Percentiles rank a stretch among this genome's conserved stretches.
phyloP scores from a whole-genome alignment of 345 rosid genomes.

The Microcos paniculata region DNA sequence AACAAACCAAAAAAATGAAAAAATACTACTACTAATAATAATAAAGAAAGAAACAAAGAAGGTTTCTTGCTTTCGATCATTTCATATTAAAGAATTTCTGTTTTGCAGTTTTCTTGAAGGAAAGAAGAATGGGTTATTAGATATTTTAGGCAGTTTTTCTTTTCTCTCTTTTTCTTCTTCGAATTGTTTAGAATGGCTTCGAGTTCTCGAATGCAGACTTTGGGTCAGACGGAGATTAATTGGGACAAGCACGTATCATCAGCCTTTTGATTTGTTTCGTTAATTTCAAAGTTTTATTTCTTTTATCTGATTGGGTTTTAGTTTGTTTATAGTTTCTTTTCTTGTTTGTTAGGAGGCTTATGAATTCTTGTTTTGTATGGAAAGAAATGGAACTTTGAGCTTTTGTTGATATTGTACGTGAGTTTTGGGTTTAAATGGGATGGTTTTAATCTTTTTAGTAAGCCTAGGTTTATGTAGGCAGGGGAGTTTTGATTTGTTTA shows the following conservation, averaged over 20 bases:
- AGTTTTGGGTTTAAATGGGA: not conserved
- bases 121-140: not conserved
- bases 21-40: too few relatives aligned
- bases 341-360: not conserved
- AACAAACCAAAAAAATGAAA: not conserved
- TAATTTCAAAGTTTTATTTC: not conserved
- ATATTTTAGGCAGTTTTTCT: not conserved
- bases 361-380: not conserved
- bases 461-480: not conserved
- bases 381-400: not conserved
- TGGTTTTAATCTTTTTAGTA: not conserved
- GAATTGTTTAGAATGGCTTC: conserved; percentile 40
- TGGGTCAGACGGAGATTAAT: conserved; percentile 87
- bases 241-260: conserved; percentile 81
- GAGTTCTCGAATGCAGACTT: conserved; percentile 46
- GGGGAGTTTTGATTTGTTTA: not conserved
- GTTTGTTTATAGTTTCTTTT: not conserved
- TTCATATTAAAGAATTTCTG: not conserved
- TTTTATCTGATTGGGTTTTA: not conserved
- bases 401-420: conserved; percentile 2
- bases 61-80: not conserved
- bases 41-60: not conserved
- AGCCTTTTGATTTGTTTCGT: not conserved
- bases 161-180: conserved; percentile 3
- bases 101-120: not conserved